Base-by-base conservation (phyloP, 768 basidiomycete species). In the Podaxis sp. region DNA sequence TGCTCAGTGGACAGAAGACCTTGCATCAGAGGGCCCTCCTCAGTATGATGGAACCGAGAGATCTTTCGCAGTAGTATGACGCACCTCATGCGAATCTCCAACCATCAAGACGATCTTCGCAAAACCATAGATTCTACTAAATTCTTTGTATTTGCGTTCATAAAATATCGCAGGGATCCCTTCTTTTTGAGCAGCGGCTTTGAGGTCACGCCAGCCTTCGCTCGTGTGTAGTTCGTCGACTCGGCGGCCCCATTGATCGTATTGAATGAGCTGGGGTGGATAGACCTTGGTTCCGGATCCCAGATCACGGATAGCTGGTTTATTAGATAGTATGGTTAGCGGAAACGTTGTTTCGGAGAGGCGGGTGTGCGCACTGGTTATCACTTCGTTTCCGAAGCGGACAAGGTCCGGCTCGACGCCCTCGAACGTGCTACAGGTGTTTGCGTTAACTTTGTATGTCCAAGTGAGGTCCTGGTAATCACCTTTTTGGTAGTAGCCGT, bases 1-100 rank as follows among this genome's bases (percentile, higher is more conserved):
- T 92, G 38, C 84, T 84, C 59, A 90, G 70, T 0, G 91, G 91
- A 60, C 90, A 92, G 61, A 86, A 82, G 7, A 87, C 77, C 85
- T 88, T 57, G 14, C 18, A 27, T 7, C 14, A 28, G 46, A 10
- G 5, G n/a, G 18, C 9, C 18, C 16, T 16, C 42, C 6, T 44
- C 18, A 44, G 38, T 40, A 32, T 32, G 37, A 11, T 42, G 32
- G 50, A 36, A 18, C 16, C 18, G 32, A 21, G 37, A 44, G 16
- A 35, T 32, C 3, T 40, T 16, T 27, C 27, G 7, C 32, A 32
- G 32, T 32, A 32, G 9, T 25, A 71, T 78, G 32, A 46, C 44
- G 27, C 54, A 87, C 87, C 71, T 82, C 83, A 67, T 88, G 84
- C 23, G 78, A 77, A 69, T 91, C 89, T 5, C 84, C 88, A 7